Percentiles rank a stretch among this genome's conserved stretches.
Evolutionary conservation across 2,329 filamentous ascomycete genomes (phyloP).

Genomic region (Penicillium sp.): DNA sequence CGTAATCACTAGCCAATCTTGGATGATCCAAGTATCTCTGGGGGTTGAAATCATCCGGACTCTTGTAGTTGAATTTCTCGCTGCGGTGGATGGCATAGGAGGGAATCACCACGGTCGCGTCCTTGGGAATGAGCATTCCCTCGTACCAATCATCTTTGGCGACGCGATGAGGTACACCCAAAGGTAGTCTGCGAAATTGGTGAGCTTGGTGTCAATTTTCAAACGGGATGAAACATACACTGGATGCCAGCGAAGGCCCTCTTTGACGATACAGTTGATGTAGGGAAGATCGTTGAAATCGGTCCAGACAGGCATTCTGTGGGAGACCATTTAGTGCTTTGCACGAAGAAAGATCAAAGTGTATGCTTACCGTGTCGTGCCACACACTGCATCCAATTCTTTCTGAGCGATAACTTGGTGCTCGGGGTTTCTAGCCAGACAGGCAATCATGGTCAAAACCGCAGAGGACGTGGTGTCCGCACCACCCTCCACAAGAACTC

Average conservation of each 20-base stretch:
- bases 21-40: conserved; percentile 33
- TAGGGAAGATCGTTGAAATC: not conserved
- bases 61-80: conserved; percentile 41
- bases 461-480: not conserved
- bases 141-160: conserved; percentile 52
- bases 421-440: not conserved
- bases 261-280: not conserved
- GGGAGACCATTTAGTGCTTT: not conserved
- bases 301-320: not conserved
- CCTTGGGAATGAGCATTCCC: conserved; percentile 53
- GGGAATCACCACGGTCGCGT: conserved; percentile 48
- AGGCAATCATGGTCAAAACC: not conserved
- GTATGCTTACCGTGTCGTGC: not conserved
- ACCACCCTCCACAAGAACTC: not conserved
- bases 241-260: not conserved
- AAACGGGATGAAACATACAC: not conserved
- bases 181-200: not conserved
- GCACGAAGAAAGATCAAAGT: not conserved
- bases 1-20: conserved; percentile 34
- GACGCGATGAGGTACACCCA: conserved; percentile 44
- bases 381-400: not conserved
- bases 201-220: not conserved
- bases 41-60: conserved; percentile 35
- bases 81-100: conserved; percentile 45
- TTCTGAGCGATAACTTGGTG: not conserved